These are phyloP conservation scores for Colletotrichum viniferum DNA, from an alignment of 2,329 filamentous ascomycete species.

Conservation along the genomic window DNA sequence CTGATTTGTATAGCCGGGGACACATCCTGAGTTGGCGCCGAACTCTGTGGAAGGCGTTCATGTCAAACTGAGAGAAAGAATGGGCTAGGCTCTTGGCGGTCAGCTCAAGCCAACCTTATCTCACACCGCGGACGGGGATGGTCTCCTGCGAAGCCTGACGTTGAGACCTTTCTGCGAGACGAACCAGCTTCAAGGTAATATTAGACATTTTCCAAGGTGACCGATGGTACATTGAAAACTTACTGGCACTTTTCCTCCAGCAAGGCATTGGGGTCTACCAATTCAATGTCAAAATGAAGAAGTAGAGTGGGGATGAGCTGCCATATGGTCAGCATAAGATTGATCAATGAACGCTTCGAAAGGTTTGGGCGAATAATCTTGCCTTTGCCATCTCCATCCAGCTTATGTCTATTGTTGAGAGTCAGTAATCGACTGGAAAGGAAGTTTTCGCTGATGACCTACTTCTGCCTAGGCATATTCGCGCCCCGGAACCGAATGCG, in stretches of 20 bases:
- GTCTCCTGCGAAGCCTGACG: background rate
- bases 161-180: background rate
- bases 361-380: background rate
- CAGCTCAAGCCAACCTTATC: background rate
- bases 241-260: background rate
- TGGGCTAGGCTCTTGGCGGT: background rate
- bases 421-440: background rate
- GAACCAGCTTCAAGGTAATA: background rate
- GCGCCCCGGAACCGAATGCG: background rate
- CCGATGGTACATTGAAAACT: background rate
- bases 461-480: background rate
- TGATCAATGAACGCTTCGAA: accelerated
- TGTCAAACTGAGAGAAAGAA: background rate
- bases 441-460: background rate
- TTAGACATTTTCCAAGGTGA: background rate
- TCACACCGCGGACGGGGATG: background rate
- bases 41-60: background rate
- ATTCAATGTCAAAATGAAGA: conserved; percentile 3
- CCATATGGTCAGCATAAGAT: background rate
- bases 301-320: conserved; percentile 1
- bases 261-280: background rate
- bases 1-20: background rate
- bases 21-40: background rate
- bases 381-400: conserved; percentile 18
- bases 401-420: background rate